Evolutionary conservation across 495 filamentous ascomycete species (phyloP), one percentile per base, ranked within the genome.

Genomic region (Tirmania nivea): DNA sequence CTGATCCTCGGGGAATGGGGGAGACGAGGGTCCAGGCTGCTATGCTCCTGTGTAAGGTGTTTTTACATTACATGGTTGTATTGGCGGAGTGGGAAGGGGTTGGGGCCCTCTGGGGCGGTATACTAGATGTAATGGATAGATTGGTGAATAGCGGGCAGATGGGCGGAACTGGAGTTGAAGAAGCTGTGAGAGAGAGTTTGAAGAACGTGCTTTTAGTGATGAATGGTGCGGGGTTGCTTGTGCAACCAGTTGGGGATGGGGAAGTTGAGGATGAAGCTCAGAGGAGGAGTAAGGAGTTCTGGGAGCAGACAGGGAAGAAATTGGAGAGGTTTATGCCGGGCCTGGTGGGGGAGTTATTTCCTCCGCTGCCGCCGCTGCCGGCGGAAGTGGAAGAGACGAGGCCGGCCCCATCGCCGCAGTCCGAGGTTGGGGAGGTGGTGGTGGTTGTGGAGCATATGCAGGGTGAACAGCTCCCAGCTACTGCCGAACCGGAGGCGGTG

Each of bases 151-250:
- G 85, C 60, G 90, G 90, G 4, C 86, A 94, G 66, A 84, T 84
- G 11, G 86, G 94, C 7, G 25, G 25, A 31, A 31, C 25, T 31
- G 25, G 25, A 31, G 25, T 94, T 63, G 86, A 93, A 67, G 89
- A 96, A 71, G 88, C 90, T 34, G 85, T 99, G 3, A 85, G 87
- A 5, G 92, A 99, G 65, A 86, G 82, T 59, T 69, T 99, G 56
- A 99, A 96, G 68, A 99, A 99, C 57, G 86, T 96, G 52, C 72
- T 99, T 12, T 73, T 96, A 12, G 89, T 99, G 59, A 96, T 99
- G 90, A 78, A 85, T 2, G 86, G 78, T 63, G 86, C 80, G 39
- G 88, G 84, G 34, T 88, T 85, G 59, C 76, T 99, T 8, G 79
- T 84, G 0, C 75, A 77, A 56, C 67, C 75, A 62, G 73, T 78